Base-by-base conservation (phyloP, 257 asterid species). In the Ilex aquifolium region DNA sequence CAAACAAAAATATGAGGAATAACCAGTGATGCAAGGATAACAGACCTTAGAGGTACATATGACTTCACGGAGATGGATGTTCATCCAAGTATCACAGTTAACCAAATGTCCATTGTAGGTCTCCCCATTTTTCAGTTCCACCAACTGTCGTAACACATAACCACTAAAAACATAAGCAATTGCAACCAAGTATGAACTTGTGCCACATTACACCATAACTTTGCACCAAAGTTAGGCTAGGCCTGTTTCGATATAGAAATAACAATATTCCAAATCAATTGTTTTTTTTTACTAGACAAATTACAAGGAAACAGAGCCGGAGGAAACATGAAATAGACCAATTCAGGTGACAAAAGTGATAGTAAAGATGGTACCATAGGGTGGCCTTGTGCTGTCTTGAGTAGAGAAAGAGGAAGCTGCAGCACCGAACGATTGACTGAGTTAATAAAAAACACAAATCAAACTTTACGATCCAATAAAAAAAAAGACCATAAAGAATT, bases 81-180 rank as follows among this genome's bases (percentile, higher is more conserved):
- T 91, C 98, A 91, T 91, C 98, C 98, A 91, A 46, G 98, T 91
- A 65, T 91, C 98, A 57, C 95, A 91, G 76, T 91, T 88, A 56
- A 91, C 98, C 80, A 91, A 69, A 79, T 91, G 98, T 49, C 98
- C 98, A 3, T 91, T 91, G 82, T 88, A 91, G 8, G 98, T 91
- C 75, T 91, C 98, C 62, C 98, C 98, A 72, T 91, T 91, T 76
- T 91, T 91, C 44, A 91, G 95, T 69, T 91, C 96, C 78, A 91
- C 96, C 71, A 91, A 75, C 98, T 91, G 83, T 67, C 39, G 50
- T 39, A 56, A 36, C 39, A 61, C 10, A 72, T 0, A 36, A 36
- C 42, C 42, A 64, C 57, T 21, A 63, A 11, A 15, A 13, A 44
- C 21, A 29, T 51, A 2, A 58, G 56, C 36, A 27, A 51, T 44